A percentile compares a stretch with the other conserved stretches of the same genome.
phyloP scores from a whole-genome alignment of 202 grass and related monocot species.

The Zizania palustris region DNA sequence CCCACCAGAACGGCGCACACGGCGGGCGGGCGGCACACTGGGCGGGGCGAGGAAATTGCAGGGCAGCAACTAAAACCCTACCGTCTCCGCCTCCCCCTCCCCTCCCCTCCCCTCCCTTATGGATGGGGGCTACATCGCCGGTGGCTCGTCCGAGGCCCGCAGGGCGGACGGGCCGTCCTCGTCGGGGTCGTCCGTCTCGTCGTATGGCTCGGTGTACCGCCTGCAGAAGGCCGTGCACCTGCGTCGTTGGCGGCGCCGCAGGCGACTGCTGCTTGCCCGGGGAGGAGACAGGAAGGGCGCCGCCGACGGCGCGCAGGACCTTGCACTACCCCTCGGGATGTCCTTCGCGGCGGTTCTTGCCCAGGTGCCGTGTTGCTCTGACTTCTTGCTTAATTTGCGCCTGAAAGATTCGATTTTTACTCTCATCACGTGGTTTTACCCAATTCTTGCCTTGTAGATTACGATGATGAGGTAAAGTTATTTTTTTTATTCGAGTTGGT shows the following conservation, averaged over 20 bases:
- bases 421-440: neutral
- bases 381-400: neutral
- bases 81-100: slow-evolving; percentile 7
- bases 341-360: slow-evolving; percentile 88
- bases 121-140: slow-evolving; percentile 43
- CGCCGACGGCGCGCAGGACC: slow-evolving; percentile 50
- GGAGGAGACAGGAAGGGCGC: slow-evolving; percentile 12
- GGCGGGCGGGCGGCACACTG: no score
- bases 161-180: slow-evolving; percentile 28
- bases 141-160: slow-evolving; percentile 19
- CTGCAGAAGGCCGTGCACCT: slow-evolving; percentile 47
- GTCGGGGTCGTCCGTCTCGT: slow-evolving; percentile 49
- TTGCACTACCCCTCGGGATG: slow-evolving; percentile 85
- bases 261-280: slow-evolving; percentile 20
- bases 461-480: neutral
- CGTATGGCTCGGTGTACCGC: slow-evolving; percentile 36
- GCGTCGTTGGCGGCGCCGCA: slow-evolving; percentile 23
- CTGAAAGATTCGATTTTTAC: slow-evolving; percentile 39
- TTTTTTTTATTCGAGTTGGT: neutral
- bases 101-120: slow-evolving; percentile 23
- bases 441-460: slow-evolving; percentile 1
- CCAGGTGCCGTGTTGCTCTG: slow-evolving; percentile 37
- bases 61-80: slow-evolving; percentile 42
- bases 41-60: neutral
- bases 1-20: slow-evolving; percentile 9